These are phyloP conservation scores for Lablab purpureus DNA, from an alignment of 306 rosid species.

Conservation along the genomic window DNA sequence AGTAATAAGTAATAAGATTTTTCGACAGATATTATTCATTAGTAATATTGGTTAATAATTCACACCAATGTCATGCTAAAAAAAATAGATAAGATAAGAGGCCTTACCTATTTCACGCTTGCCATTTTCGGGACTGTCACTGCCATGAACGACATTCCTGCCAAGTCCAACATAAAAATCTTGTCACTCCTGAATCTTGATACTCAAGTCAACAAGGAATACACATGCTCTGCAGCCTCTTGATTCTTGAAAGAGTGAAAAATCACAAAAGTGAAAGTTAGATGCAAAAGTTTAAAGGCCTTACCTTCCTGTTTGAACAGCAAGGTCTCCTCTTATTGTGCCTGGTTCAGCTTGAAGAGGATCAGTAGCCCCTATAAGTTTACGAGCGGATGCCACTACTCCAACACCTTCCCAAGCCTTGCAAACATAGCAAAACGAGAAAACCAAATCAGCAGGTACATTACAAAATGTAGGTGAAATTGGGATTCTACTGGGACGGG, in stretches of 20 bases:
- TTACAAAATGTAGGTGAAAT: slow-evolving; percentile 12
- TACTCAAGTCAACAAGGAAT: slow-evolving; percentile 28
- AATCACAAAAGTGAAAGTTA: slow-evolving; percentile 25
- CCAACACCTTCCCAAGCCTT: slow-evolving; percentile 99
- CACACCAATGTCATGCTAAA: too few species aligned
- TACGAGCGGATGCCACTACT: slow-evolving; percentile 90
- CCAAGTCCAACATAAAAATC: slow-evolving; percentile 46
- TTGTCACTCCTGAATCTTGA: slow-evolving; percentile 27
- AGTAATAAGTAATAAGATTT: too few species aligned
- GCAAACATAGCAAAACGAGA: slow-evolving; percentile 39
- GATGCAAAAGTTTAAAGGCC: slow-evolving; percentile 40
- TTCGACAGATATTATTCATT: too few species aligned
- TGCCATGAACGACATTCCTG: slow-evolving; percentile 97
- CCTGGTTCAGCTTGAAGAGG: slow-evolving; percentile 99
- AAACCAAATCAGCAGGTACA: slow-evolving; percentile 37
- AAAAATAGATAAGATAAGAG: background rate
- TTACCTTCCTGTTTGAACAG: slow-evolving; percentile 93
- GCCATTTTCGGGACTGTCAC: slow-evolving; percentile 99
- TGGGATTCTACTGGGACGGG: slow-evolving; percentile 4
- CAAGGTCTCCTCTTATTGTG: slow-evolving; percentile 96
- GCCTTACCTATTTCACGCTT: slow-evolving; percentile 85
- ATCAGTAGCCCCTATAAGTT: slow-evolving; percentile 91
- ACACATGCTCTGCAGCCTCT: slow-evolving; percentile 11
- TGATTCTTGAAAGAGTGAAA: slow-evolving; percentile 6
- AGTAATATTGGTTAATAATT: too few species aligned